A percentile compares a stretch with the other conserved stretches of the same genome.
Conservation (phyloP, 768 basidiomycete genomes). For the Coprinopsis cinerea region DNA sequence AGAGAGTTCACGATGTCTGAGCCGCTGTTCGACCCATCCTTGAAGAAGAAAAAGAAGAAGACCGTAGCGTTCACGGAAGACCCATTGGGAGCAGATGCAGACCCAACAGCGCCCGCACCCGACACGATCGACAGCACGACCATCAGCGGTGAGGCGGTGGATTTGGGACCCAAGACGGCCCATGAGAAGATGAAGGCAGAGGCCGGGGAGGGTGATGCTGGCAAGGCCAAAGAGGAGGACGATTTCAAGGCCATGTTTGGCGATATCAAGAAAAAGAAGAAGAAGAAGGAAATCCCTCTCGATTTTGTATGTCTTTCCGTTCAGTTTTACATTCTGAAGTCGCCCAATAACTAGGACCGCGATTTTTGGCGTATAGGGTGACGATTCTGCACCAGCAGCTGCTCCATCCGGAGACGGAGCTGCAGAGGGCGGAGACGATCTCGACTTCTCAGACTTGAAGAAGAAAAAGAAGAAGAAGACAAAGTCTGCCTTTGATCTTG, state of each 20-base stretch:
- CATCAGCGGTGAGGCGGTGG: conserved; percentile 64
- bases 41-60: conserved; percentile 88
- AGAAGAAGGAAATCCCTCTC: conserved; percentile 86
- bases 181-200: conserved; percentile 70
- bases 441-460: conserved; percentile 95
- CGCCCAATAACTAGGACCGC: no score
- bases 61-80: conserved; percentile 81
- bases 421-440: conserved; percentile 60
- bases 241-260: conserved; percentile 83
- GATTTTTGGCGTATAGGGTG: conserved; percentile 37
- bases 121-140: conserved; percentile 66
- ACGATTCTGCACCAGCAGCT: conserved; percentile 54
- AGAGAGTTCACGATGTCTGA: conserved; percentile 35
- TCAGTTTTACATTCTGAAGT: neutral
- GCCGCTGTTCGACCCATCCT: conserved; percentile 77
- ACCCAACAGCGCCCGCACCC: conserved; percentile 76
- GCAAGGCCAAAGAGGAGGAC: conserved; percentile 57
- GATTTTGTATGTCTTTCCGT: conserved; percentile 54
- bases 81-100: conserved; percentile 74
- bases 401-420: conserved; percentile 29
- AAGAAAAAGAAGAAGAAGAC: conserved; percentile 94
- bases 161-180: conserved; percentile 70
- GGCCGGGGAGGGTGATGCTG: conserved; percentile 26
- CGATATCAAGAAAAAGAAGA: conserved; percentile 89
- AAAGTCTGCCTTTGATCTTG: conserved; percentile 84